A percentile compares a stretch with the other conserved stretches of the same genome.
phyloP scores from a whole-genome alignment of 2,329 filamentous ascomycete species.

The Tolypocladium ovalisporum region DNA sequence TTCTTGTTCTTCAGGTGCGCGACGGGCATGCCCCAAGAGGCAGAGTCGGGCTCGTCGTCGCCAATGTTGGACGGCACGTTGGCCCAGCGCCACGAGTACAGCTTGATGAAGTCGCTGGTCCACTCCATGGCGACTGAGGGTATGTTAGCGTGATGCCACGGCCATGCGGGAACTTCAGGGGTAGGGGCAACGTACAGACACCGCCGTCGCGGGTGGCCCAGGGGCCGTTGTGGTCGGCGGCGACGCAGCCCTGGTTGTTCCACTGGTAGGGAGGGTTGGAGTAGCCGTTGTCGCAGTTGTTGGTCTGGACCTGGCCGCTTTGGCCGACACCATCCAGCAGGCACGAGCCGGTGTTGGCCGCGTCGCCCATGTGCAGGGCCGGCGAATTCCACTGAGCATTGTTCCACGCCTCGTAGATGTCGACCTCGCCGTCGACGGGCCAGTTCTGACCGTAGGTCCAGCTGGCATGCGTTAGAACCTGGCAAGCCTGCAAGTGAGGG shows the following conservation, averaged over 20 bases:
- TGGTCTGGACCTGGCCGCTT: slow-evolving; percentile 18
- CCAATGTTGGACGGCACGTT: slow-evolving; percentile 21
- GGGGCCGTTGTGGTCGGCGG: slow-evolving; percentile 24
- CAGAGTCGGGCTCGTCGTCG: slow-evolving; percentile 44
- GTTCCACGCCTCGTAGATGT: slow-evolving; percentile 60
- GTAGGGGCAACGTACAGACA: slow-evolving; percentile 34
- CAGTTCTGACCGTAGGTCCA: slow-evolving; percentile 43
- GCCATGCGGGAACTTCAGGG: slow-evolving; percentile 9
- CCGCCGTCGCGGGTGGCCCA: slow-evolving; percentile 27
- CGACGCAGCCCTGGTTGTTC: slow-evolving; percentile 28
- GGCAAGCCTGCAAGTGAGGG: background rate
- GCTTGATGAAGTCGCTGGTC: slow-evolving; percentile 27
- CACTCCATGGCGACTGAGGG: slow-evolving; percentile 28
- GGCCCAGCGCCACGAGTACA: slow-evolving; percentile 27
- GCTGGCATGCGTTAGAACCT: slow-evolving; percentile 10
- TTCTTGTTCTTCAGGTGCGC: slow-evolving; percentile 44
- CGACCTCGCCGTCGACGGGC: slow-evolving; percentile 53
- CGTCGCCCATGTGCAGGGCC: slow-evolving; percentile 42
- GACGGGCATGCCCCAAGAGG: slow-evolving; percentile 52
- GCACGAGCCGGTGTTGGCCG: slow-evolving; percentile 21
- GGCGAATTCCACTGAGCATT: slow-evolving; percentile 40
- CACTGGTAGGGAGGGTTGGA: slow-evolving; percentile 20
- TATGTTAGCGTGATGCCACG: background rate
- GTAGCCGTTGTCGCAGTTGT: slow-evolving; percentile 30
- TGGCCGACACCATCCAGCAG: slow-evolving; percentile 17